Evolutionary conservation across 495 filamentous ascomycete species (phyloP).

Genomic region (Penicillium diatomitis): DNA sequence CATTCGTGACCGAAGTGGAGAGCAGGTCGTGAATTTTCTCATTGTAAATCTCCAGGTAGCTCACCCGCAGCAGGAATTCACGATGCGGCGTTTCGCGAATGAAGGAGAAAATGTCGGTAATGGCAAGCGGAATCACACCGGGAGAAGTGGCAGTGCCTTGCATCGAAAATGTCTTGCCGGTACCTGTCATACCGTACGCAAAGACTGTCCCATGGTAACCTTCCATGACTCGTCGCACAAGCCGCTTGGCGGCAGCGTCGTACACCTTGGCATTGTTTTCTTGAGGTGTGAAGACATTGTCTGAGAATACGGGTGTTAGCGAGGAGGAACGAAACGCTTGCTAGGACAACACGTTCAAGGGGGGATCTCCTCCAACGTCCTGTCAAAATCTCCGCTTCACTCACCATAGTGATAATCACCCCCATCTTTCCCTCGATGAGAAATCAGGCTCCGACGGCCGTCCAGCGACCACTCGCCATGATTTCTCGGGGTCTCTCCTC

Average conservation of each 20-base stretch:
- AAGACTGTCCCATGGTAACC: constrained; percentile 98
- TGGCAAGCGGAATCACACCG: constrained; percentile 92
- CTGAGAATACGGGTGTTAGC: constrained; percentile 31
- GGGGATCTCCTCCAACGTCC: neutral
- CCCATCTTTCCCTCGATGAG: constrained; percentile 78
- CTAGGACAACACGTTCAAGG: too few species aligned
- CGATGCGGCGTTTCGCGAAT: constrained; percentile 93
- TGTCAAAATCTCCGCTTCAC: constrained; percentile 8
- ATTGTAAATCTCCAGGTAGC: constrained; percentile 98
- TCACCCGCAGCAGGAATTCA: constrained; percentile 92
- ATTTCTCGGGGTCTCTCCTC: constrained; percentile 47
- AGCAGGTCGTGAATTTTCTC: constrained; percentile 94
- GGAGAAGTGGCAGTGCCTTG: constrained; percentile 95
- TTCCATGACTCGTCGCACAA: constrained; percentile 96
- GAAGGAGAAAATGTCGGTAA: constrained; percentile 98
- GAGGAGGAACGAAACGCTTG: too few species aligned
- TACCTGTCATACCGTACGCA: constrained; percentile 98
- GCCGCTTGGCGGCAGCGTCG: constrained; percentile 82
- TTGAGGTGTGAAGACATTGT: constrained; percentile 90
- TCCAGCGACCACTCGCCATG: constrained; percentile 93
- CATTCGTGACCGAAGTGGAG: constrained; percentile 51
- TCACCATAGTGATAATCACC: constrained; percentile 90
- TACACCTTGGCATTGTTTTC: constrained; percentile 94
- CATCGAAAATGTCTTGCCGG: constrained; percentile 98
- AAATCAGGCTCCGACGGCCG: constrained; percentile 68